Evolutionary conservation across 176 grass and related monocot species (phyloP), one percentile per base, ranked within the genome.

Genomic region (Raddia guianensis): DNA sequence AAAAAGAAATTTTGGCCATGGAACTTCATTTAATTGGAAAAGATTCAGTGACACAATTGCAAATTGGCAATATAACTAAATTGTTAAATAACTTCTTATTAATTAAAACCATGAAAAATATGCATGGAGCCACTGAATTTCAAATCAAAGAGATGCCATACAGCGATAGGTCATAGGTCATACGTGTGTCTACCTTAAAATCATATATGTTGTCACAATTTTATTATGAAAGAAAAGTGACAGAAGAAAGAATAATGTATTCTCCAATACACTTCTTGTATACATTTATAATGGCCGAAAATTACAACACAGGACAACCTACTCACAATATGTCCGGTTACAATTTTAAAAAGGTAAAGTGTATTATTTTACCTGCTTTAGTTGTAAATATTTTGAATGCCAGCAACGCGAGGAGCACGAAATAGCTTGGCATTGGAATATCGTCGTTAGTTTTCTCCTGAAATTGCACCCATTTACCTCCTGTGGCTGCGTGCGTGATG

Each of bases 341-440:
- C n/a, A n/a, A n/a, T n/a, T n/a, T n/a, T n/a, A n/a, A n/a, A n/a
- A n/a, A n/a, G n/a, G n/a, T n/a, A n/a, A n/a, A n/a, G n/a, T n/a
- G 5, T 49, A 37, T 68, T 64, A 43, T 65, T 70, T 60, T 50
- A 93, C 92, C 90, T 93, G 84, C 84, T n/a, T 99, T 92, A 77
- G 88, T 86, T 76, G 90, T 93, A 84, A 95, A 99, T 65, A 99
- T 95, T 88, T 92, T 95, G 76, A 99, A 95, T 53, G 90, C 96
- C 18, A 99, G 82, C 82, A 99, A 80, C 1, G 96, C 86, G 16
- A 99, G 87, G 80, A 99, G 95, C 40, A 92, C 87, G 81, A 99
- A 99, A 82, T 93, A 99, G 8, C 88, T 80, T 50, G 96, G 96
- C 96, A 99, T 99, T 58, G 92, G 96, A 87, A 90, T 68, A 91